Conservation (phyloP, 208 protist genomes). For the Crithidia expoeki region DNA sequence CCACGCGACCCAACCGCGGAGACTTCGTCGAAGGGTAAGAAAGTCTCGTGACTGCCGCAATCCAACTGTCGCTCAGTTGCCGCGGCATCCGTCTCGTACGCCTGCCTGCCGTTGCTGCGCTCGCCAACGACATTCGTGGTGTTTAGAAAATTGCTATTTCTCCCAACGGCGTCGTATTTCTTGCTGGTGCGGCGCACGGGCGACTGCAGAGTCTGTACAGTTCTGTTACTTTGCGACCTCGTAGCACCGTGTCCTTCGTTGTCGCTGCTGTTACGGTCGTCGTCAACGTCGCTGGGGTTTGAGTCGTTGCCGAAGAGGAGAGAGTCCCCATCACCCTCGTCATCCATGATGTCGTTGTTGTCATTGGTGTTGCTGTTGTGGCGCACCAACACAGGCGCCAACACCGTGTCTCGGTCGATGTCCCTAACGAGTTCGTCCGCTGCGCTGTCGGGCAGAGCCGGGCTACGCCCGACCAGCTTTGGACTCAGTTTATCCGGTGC, state of each 20-base stretch:
- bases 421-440: not conserved
- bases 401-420: conserved; percentile 2
- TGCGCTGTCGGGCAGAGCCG: not conserved
- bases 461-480: not conserved
- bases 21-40: conserved; percentile 24
- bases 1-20: conserved; percentile 10
- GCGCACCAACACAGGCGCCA: not conserved
- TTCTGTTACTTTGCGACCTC: not conserved
- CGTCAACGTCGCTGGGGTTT: not conserved
- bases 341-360: not conserved
- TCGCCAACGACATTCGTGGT: not conserved
- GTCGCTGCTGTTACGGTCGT: not conserved
- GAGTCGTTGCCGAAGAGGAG: conserved; percentile 5
- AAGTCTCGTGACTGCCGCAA: conserved; percentile 1
- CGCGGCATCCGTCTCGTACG: not conserved
- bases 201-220: not conserved
- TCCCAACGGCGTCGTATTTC: not conserved
- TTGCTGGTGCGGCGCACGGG: conserved; percentile 2
- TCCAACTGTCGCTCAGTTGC: not conserved
- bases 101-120: not conserved
- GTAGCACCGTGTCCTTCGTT: not conserved
- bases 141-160: not conserved
- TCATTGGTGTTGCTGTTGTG: conserved; percentile 2
- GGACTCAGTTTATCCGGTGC: conserved; percentile 5
- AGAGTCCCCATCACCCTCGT: not conserved